Percentiles rank a stretch among this genome's conserved stretches.
These are phyloP conservation scores for Barnettozyma populi DNA, from an alignment of 805 yeast genomes.

Conservation along the genomic window DNA sequence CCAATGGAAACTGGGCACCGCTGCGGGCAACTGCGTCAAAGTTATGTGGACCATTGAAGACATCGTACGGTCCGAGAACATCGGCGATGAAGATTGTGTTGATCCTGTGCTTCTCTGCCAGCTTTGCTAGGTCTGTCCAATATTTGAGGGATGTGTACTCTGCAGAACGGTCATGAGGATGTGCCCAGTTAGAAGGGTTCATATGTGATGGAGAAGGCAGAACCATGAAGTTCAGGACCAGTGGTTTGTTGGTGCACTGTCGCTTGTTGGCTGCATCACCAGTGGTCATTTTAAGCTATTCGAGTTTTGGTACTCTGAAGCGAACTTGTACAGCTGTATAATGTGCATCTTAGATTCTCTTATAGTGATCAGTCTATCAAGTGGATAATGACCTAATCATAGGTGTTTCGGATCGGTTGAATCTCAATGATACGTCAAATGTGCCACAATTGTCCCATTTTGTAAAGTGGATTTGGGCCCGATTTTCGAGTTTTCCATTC, in stretches of 20 bases:
- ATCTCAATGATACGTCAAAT: background rate
- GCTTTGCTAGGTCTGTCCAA: slow-evolving; percentile 34
- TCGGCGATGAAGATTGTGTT: slow-evolving; percentile 38
- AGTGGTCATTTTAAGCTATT: background rate
- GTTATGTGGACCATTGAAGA: slow-evolving; percentile 28
- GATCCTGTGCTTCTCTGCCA: slow-evolving; percentile 33
- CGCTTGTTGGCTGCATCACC: background rate
- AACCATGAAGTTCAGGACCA: slow-evolving; percentile 34
- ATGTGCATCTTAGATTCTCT: background rate
- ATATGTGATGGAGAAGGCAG: slow-evolving; percentile 25
- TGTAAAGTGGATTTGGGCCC: too few relatives aligned
- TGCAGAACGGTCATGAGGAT: slow-evolving; percentile 31
- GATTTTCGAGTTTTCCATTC: too few relatives aligned
- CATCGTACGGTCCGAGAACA: slow-evolving; percentile 35
- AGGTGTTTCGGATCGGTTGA: background rate
- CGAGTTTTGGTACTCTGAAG: too few relatives aligned
- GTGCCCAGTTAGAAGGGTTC: slow-evolving; percentile 33
- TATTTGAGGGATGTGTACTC: slow-evolving; percentile 26
- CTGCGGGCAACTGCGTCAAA: slow-evolving; percentile 13
- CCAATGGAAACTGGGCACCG: slow-evolving; percentile 32
- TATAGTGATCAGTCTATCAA: background rate
- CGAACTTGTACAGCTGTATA: too few relatives aligned
- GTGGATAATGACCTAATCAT: too few relatives aligned
- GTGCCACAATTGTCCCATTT: background rate
- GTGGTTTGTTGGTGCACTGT: slow-evolving; percentile 15